phyloP scores from a whole-genome alignment of 2,329 filamentous ascomycete species.

The Aspergillus amoenus region DNA sequence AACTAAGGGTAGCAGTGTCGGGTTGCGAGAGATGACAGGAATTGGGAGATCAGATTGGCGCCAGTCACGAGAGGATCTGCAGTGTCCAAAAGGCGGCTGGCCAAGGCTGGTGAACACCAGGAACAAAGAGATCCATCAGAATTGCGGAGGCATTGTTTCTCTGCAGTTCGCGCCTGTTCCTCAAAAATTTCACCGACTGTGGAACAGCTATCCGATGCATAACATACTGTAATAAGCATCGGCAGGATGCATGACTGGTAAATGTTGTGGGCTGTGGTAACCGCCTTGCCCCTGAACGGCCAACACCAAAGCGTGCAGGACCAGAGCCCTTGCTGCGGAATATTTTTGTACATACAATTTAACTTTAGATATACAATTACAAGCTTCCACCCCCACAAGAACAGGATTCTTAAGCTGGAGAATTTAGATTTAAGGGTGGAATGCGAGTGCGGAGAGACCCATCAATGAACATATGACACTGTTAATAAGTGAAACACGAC shows the following conservation, averaged over 20 bases:
- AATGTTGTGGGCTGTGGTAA: not conserved
- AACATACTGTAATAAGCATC: not conserved
- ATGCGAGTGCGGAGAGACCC: slow-evolving; percentile 2
- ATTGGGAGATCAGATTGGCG: slow-evolving; percentile 1
- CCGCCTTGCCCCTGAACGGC: not conserved
- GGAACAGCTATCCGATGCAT: not conserved
- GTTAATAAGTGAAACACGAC: not conserved
- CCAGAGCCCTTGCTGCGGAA: not conserved
- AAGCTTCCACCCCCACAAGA: not conserved
- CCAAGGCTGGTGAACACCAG: not conserved
- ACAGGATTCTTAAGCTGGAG: not conserved
- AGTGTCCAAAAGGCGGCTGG: slow-evolving; percentile 4
- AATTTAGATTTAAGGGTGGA: not conserved
- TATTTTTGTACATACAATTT: not conserved
- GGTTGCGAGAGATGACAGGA: not conserved
- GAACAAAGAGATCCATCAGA: slow-evolving; percentile 6
- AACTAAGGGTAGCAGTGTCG: not conserved
- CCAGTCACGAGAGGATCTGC: slow-evolving; percentile 12
- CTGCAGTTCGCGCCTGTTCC: not conserved
- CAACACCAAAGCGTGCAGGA: not conserved
- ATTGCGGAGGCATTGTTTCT: not conserved
- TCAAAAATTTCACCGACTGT: not conserved
- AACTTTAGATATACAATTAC: not conserved
- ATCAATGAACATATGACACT: slow-evolving; percentile 3
- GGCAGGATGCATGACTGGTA: not conserved